A percentile compares a stretch with the other conserved stretches of the same genome.
Conservation (phyloP, 768 basidiomycete genomes). For the Boletus subparvulus region DNA sequence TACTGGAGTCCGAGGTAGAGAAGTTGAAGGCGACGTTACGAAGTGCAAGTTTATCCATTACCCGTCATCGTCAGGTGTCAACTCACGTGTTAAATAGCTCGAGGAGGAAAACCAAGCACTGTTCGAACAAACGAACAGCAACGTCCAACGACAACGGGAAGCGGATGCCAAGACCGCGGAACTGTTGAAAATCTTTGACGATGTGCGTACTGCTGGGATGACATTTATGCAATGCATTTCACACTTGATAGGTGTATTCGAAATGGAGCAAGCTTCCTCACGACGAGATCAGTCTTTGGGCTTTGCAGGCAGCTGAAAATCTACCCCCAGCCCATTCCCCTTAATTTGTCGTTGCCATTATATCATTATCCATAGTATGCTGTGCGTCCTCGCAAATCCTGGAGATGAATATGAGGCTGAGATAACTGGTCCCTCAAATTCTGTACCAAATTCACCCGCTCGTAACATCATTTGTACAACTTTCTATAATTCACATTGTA, state of each 20-base stretch:
- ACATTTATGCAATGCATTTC: background rate
- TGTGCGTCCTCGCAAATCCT: background rate
- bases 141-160: slow-evolving; percentile 43
- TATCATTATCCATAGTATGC: background rate
- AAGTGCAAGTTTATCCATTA: slow-evolving; percentile 29
- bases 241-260: slow-evolving; percentile 40
- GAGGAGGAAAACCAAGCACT: slow-evolving; percentile 54
- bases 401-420: background rate
- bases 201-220: slow-evolving; percentile 37
- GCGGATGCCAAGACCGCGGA: slow-evolving; percentile 46
- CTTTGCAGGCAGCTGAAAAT: slow-evolving; percentile 39
- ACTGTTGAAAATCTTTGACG: slow-evolving; percentile 53
- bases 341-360: background rate
- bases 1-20: slow-evolving; percentile 47
- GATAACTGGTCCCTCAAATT: background rate
- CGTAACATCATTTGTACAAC: too few relatives aligned
- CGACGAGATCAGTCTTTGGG: slow-evolving; percentile 61
- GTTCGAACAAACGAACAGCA: slow-evolving; percentile 49
- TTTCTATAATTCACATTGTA: too few relatives aligned
- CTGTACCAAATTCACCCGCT: too few relatives aligned
- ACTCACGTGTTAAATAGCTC: slow-evolving; percentile 39
- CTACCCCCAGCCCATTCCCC: slow-evolving; percentile 30
- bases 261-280: slow-evolving; percentile 57
- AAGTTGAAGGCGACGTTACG: slow-evolving; percentile 38
- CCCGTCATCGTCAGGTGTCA: background rate